phyloP scores from a whole-genome alignment of 148 eudicot species.

The Vaccinium macrocarpon region DNA sequence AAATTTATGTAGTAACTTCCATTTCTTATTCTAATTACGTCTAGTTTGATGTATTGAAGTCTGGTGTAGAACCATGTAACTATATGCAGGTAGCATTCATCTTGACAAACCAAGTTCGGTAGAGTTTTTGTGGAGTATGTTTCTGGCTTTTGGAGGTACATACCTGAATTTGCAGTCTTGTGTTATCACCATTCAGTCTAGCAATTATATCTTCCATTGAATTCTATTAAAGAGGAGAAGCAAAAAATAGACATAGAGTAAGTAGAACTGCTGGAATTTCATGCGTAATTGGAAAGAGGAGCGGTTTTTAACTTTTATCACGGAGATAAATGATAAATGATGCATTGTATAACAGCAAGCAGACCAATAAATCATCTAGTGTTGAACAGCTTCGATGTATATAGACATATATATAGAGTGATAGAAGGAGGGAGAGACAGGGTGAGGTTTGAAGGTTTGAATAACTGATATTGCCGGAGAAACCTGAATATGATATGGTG shows the following conservation, averaged over 20 bases:
- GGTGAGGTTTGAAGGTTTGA: neutral
- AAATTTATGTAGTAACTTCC: no score
- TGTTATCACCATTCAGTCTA: slow-evolving; percentile 40
- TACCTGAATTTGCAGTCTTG: slow-evolving; percentile 70
- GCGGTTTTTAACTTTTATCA: neutral
- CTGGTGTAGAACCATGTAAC: neutral
- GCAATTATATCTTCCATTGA: slow-evolving; percentile 46
- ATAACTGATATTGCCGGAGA: no score
- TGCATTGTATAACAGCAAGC: neutral
- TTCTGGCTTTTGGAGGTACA: neutral
- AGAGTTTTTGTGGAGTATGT: neutral
- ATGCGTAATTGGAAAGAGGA: neutral
- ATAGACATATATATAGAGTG: neutral
- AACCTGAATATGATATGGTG: no score
- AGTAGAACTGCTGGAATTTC: neutral
- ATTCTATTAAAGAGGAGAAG: slow-evolving; percentile 40
- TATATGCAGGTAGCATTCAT: neutral
- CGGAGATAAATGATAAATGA: neutral
- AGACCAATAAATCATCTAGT: neutral
- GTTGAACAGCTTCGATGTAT: neutral
- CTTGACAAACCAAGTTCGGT: neutral
- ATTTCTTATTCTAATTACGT: neutral
- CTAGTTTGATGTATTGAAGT: neutral
- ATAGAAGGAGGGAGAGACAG: neutral
- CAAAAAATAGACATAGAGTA: neutral